A percentile compares a stretch with the other conserved stretches of the same genome.
phyloP scores from a whole-genome alignment of 371 early-diverging fungal genomes.

The Lichtheimia hyalospora region DNA sequence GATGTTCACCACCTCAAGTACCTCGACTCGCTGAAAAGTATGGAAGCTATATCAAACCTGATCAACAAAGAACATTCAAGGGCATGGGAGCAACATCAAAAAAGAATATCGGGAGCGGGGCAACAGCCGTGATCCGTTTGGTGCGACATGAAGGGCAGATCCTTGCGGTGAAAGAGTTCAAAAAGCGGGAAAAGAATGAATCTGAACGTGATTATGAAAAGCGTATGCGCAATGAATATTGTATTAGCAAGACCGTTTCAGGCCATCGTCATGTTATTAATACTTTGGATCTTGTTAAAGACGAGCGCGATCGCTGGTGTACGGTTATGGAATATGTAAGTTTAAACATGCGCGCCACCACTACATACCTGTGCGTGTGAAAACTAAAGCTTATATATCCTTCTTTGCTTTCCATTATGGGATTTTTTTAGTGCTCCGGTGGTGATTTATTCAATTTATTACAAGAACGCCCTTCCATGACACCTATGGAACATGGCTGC shows the following conservation, averaged over 20 bases:
- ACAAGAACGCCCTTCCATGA: slow-evolving; percentile 39
- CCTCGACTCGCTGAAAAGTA: slow-evolving; percentile 33
- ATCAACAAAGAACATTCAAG: slow-evolving; percentile 20
- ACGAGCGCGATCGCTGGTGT: slow-evolving; percentile 60
- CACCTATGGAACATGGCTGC: slow-evolving; percentile 49
- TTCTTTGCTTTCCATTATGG: background rate
- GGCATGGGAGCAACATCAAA: slow-evolving; percentile 38
- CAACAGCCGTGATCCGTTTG: slow-evolving; percentile 45
- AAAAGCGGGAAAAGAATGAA: slow-evolving; percentile 55
- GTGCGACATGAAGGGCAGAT: slow-evolving; percentile 14
- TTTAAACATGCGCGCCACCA: background rate
- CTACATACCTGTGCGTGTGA: background rate
- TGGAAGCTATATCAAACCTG: slow-evolving; percentile 36
- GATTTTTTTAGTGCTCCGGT: slow-evolving; percentile 50
- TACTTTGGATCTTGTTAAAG: slow-evolving; percentile 70
- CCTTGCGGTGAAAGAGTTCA: slow-evolving; percentile 67
- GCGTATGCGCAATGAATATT: slow-evolving; percentile 72
- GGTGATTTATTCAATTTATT: slow-evolving; percentile 62
- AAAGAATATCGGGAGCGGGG: slow-evolving; percentile 46
- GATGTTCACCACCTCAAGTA: background rate
- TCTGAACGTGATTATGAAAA: slow-evolving; percentile 65
- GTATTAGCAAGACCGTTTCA: slow-evolving; percentile 64
- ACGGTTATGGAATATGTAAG: slow-evolving; percentile 72
- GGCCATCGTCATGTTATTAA: slow-evolving; percentile 69
- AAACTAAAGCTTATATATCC: background rate